Base-by-base conservation (phyloP, 179 eudicot species). In the Sideroxylon spinosum region DNA sequence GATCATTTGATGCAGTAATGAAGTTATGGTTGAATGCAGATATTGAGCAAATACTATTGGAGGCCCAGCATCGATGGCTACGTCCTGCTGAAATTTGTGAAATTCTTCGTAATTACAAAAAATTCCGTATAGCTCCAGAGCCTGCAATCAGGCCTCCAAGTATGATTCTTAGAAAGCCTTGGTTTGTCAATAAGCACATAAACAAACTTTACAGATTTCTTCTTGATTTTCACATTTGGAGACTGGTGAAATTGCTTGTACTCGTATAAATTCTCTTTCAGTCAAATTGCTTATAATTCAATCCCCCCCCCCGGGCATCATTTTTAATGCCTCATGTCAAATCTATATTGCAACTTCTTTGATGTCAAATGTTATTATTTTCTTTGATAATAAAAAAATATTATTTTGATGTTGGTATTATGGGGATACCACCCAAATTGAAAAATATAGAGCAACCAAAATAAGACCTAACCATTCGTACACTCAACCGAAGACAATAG, bases 61-160 rank as follows among this genome's bases (percentile, higher is more conserved):
- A 88, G 85, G 93, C 93, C 53, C 90, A 87, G 76, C 87, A 85
- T 81, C 89, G 93, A 74, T 90, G 93, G 93, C 80, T 90, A 74
- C 90, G 89, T 17, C 93, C 93, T 22, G 89, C 91, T 59, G 93
- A 90, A 81, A 90, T 90, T 66, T 90, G 91, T 84, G 90, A 88
- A 84, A 90, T 90, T 68, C 90, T 90, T 69, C 87, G 67, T 68
- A 90, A 90, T 80, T 85, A 86, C 78, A 71, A 80, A 19, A 85
- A 74, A 22, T 88, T 90, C 70, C 85, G 82, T 28, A 86, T 90
- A 78, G 83, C 91, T 76, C 86, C 91, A 44, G 91, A 88, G 82
- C 87, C 93, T 76, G 86, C 89, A 50, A 76, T 79, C 78, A 80
- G 70, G 81, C 93, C 93, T 20, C 86, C 86, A 79, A 84, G 93